Conservation (phyloP, 345 rosid species). For the Murraya paniculata region DNA sequence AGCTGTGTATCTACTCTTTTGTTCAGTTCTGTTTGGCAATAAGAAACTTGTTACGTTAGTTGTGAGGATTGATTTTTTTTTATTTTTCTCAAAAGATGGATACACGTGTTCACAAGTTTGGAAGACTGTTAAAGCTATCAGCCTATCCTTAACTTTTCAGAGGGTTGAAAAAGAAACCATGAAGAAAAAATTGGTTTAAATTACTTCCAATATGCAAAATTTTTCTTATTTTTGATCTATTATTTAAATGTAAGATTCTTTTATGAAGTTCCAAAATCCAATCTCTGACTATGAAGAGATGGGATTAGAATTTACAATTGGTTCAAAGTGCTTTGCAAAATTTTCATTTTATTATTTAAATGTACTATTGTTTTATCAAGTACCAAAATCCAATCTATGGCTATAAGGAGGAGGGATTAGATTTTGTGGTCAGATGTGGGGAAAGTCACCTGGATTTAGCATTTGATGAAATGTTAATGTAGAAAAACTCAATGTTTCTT, state of each 20-base stretch:
- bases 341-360: background rate
- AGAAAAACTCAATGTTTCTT: background rate
- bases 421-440: background rate
- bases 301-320: too few species aligned
- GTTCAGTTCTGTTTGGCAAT: background rate
- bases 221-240: too few species aligned
- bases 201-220: background rate
- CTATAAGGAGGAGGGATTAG: background rate
- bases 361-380: too few species aligned
- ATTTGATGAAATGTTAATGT: background rate
- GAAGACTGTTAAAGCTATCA: too few species aligned
- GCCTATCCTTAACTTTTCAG: background rate
- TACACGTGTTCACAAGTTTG: too few species aligned
- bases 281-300: too few species aligned
- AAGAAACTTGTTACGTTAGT: background rate
- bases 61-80: background rate
- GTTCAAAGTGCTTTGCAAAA: background rate
- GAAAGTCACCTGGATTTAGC: background rate
- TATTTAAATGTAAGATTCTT: background rate
- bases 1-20: background rate
- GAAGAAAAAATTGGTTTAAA: background rate
- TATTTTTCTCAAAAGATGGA: too few species aligned
- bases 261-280: too few species aligned
- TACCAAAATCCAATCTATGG: too few species aligned
- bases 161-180: background rate